phyloP scores from a whole-genome alignment of 2,329 filamentous ascomycete genomes.

The Paecilomyces variotii region DNA sequence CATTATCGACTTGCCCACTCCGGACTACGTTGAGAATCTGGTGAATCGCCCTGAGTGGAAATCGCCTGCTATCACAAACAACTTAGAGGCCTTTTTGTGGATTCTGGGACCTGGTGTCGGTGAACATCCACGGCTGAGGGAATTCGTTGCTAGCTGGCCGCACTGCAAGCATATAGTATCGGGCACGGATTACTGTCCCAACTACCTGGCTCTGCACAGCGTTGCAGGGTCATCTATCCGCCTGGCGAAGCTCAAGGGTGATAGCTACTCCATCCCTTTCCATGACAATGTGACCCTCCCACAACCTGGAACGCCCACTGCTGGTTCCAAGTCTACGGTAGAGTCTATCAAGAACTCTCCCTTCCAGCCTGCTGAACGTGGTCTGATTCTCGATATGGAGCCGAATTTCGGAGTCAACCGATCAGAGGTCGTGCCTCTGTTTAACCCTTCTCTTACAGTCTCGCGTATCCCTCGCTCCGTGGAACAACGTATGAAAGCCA shows the following conservation, averaged over 20 bases:
- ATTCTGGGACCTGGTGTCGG: slow-evolving; percentile 63
- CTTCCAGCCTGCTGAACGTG: slow-evolving; percentile 32
- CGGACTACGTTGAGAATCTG: slow-evolving; percentile 62
- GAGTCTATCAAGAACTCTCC: slow-evolving; percentile 11
- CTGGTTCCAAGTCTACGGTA: slow-evolving; percentile 8
- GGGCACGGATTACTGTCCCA: slow-evolving; percentile 64
- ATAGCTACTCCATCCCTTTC: slow-evolving; percentile 63
- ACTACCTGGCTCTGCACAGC: slow-evolving; percentile 64
- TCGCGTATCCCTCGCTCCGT: slow-evolving; percentile 21
- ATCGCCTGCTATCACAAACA: slow-evolving; percentile 55
- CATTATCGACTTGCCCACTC: slow-evolving; percentile 68
- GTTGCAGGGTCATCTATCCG: slow-evolving; percentile 59
- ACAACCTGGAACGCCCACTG: slow-evolving; percentile 22
- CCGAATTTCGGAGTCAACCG: slow-evolving; percentile 34
- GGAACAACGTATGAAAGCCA: slow-evolving; percentile 19
- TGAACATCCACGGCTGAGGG: slow-evolving; percentile 53
- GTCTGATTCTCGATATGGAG: slow-evolving; percentile 38
- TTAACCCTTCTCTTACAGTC: slow-evolving; percentile 15
- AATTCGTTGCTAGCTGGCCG: slow-evolving; percentile 59
- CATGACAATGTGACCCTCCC: slow-evolving; percentile 50
- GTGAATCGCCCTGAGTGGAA: slow-evolving; percentile 66
- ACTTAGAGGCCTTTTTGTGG: slow-evolving; percentile 69
- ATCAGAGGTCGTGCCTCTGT: slow-evolving; percentile 18
- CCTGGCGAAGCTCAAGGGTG: slow-evolving; percentile 63
- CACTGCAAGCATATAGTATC: slow-evolving; percentile 69